Conservation (phyloP, 306 rosid species). For the Castanea sativa region DNA sequence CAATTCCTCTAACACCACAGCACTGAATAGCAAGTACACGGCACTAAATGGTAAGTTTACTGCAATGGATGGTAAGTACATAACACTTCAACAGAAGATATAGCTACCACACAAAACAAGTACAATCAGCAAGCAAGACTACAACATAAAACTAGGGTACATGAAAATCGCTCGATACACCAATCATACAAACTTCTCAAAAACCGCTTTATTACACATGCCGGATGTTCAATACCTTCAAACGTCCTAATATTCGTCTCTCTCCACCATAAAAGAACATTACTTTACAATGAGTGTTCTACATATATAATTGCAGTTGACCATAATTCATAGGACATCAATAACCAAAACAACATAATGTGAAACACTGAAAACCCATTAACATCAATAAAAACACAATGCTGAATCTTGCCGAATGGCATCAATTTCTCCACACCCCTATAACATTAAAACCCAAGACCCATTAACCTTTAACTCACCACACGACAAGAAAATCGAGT, state of each 20-base stretch:
- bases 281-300: not conserved
- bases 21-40: not conserved
- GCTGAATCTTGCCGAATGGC: not conserved
- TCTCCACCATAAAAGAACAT: too few species aligned
- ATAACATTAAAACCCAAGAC: too few species aligned
- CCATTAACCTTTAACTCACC: slow-evolving; percentile 20
- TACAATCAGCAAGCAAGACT: not conserved
- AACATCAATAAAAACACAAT: not conserved
- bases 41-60: not conserved
- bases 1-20: not conserved
- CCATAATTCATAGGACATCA: not conserved
- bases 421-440: not conserved
- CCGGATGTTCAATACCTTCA: too few species aligned
- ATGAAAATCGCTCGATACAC: too few species aligned
- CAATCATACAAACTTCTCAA: too few species aligned
- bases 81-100: not conserved
- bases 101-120: not conserved
- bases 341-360: not conserved
- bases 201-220: too few species aligned
- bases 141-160: not conserved
- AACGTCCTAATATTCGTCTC: too few species aligned
- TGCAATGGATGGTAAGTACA: not conserved
- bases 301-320: not conserved
- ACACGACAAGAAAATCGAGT: slow-evolving; percentile 82
- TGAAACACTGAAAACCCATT: not conserved